Base-by-base conservation (phyloP, 2,329 filamentous ascomycete species). In the Colletotrichum sp. region DNA sequence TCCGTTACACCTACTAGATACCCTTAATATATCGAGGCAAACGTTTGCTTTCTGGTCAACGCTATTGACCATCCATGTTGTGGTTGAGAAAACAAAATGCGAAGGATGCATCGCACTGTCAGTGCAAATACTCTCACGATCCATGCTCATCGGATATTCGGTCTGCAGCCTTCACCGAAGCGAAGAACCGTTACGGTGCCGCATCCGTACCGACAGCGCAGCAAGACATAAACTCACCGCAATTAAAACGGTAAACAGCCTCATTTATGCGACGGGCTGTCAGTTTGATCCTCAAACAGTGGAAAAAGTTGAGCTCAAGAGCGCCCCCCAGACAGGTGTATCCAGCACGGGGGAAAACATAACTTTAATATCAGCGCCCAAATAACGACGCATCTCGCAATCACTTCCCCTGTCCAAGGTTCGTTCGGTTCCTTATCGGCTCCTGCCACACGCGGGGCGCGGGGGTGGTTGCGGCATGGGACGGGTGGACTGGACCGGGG, bases 1-100 rank as follows among this genome's bases (percentile, higher is more conserved):
- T 77, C 62, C 71, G 76, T 8, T 77, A 77, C 44, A 76, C 76
- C 1, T 77, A 76, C 32, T 77, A 55, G 16, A 52, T 39, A 26
- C 16, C 32, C 32, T 21, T 63, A 10, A 52, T 21, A 52, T n/a
- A 21, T 52, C n/a, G 4, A 4, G 10, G 2, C 44, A 21, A 21
- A 52, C n/a, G 8, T 28, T 28, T 28, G 2, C 6, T 52, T 13
- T 21, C 32, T 34, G 32, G 32, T 34, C 32, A 34, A 34, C 12
- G 32, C 32, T 34, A 15, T 15, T 34, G 13, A 34, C 2, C 32
- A 34, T 34, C 6, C 32, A 34, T 34, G 0, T 34, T 7, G 32
- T 49, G 18, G 39, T 6, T 3, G 18, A 12, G 39, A 49, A 49
- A 7, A 26, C 24, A 7, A n/a, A 13, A 21, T 18, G n/a, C 4